Evolutionary conservation across 2,329 filamentous ascomycete species (phyloP), one percentile per base, ranked within the genome.

Genomic region (Clarireedia homoeocarpa): DNA sequence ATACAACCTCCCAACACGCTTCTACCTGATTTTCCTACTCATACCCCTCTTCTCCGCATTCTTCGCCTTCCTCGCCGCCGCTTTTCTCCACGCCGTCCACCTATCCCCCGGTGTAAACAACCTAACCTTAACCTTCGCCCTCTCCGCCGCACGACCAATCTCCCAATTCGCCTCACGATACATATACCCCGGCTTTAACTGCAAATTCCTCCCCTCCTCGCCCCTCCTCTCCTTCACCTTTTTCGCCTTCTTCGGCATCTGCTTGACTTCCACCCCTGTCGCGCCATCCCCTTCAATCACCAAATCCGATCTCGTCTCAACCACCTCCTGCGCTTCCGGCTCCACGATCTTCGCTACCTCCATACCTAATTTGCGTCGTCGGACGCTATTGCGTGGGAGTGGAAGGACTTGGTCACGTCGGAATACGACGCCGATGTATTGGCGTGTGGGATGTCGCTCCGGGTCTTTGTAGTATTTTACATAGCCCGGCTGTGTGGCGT

Each of bases 401-500:
- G 94, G 94, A 1, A 99, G 82, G 34, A 77, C 83, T 66, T 95
- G 89, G 15, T 84, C 77, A 69, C 90, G 89, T 70, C 91, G 81
- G 71, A 96, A 91, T 36, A 88, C 88, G 20, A 99, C 87, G 59
- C 94, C 94, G 67, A 99, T 99, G 77, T 91, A 99, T 71, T 95
- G 89, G 59, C 91, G 83, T 63, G 90, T 88, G 0, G 91, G 88
- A 72, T 97, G 90, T 58, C 78, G 80, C 34, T 79, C 73, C 0
- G 91, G 91, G 70, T 99, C 92, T 69, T 86, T 84, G 78, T 99
- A 99, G 81, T 96, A 99, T 66, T 94, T 91, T 59, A 99, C 94
- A 73, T 95, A 99, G 61, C 94, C 94, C 3, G 86, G 79, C 55
- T 87, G 82, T 58, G 84, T 85, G 53, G 94, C 85, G 73, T 89